phyloP scores from a whole-genome alignment of 192 early-diverging fungal species.

The Backusella mclennaniae region DNA sequence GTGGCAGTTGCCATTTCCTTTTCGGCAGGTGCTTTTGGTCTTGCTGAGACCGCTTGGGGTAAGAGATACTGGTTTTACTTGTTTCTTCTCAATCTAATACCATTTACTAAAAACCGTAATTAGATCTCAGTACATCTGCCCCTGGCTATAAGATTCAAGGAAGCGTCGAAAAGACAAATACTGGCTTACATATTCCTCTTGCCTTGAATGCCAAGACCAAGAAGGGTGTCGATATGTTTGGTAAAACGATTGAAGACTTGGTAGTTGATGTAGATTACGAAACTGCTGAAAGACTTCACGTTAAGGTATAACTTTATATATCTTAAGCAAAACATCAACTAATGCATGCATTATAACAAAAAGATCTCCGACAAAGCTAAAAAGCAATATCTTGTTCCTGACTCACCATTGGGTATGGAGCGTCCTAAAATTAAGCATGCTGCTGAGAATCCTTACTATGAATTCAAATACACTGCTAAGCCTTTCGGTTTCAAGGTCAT shows the following conservation, averaged over 20 bases:
- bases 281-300: constrained; percentile 48
- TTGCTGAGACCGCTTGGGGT: constrained; percentile 13
- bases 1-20: constrained; percentile 20
- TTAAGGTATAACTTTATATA: constrained; percentile 39
- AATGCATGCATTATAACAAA: background rate
- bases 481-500: constrained; percentile 46
- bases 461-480: constrained; percentile 23
- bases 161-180: constrained; percentile 4
- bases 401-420: constrained; percentile 22
- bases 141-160: constrained; percentile 24
- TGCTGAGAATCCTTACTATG: constrained; percentile 19
- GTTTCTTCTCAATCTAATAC: background rate
- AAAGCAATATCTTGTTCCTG: constrained; percentile 27
- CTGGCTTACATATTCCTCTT: constrained; percentile 21
- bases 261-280: constrained; percentile 51
- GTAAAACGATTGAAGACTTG: constrained; percentile 43
- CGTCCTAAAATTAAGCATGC: constrained; percentile 5
- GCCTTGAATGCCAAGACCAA: background rate
- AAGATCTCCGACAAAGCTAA: constrained; percentile 21
- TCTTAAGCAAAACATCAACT: background rate
- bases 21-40: background rate
- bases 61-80: background rate
- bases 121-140: constrained; percentile 3
- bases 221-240: constrained; percentile 33
- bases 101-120: background rate